These are phyloP conservation scores for Trichoderma gracile DNA, from an alignment of 2,329 filamentous ascomycete genomes.

Conservation along the genomic window DNA sequence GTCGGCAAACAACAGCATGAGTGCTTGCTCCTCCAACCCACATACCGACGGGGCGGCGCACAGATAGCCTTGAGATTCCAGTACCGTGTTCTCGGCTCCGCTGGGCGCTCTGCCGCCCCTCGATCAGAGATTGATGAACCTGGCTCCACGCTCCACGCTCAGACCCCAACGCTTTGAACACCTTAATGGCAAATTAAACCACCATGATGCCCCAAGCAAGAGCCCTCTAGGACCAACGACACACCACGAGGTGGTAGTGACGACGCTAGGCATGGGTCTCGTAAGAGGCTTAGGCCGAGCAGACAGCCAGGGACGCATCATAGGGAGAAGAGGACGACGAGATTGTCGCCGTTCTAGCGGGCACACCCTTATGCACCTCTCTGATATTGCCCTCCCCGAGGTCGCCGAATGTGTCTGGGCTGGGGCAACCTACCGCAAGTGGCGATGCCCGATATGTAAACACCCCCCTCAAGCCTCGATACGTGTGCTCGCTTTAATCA, in stretches of 20 bases:
- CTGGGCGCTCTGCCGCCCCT: not conserved
- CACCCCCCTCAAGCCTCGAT: not conserved
- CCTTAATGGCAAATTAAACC: not conserved
- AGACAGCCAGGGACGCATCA: not conserved
- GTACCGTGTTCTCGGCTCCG: constrained; percentile 16
- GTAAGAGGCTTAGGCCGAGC: not conserved
- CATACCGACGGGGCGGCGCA: constrained; percentile 5
- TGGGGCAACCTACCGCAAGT: not conserved
- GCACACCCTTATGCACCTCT: not conserved
- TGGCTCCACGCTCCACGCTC: constrained; percentile 1
- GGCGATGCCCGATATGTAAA: not conserved
- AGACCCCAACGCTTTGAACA: not conserved
- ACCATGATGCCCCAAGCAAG: not conserved
- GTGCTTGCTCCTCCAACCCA: not conserved
- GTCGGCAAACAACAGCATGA: not conserved
- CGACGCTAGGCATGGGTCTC: not conserved
- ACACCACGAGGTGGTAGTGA: not conserved
- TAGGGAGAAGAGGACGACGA: not conserved
- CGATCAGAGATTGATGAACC: constrained; percentile 11
- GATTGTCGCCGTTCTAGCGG: not conserved
- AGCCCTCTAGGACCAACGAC: not conserved
- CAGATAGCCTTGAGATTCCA: not conserved
- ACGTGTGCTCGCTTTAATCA: not conserved
- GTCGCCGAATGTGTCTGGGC: constrained; percentile 11
- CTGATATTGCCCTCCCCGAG: constrained; percentile 1